Base-by-base conservation (phyloP, 441 rosid species). In the Biscutella laevigata region DNA sequence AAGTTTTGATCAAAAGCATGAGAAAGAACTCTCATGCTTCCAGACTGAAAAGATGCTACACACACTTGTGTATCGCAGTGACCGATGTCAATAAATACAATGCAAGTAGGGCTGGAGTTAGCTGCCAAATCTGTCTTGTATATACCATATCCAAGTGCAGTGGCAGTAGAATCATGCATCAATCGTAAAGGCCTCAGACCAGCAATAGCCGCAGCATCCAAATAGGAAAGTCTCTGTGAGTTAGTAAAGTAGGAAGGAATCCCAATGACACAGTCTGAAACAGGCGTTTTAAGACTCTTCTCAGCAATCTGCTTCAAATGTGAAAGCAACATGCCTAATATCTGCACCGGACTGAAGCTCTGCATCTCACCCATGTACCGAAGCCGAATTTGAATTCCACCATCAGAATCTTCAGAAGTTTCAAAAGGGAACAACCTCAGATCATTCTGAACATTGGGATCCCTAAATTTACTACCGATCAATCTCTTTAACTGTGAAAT, bases 71-170 rank as follows among this genome's bases (percentile, higher is more conserved):
- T 92, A 71, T 82, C 88, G 6, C 88, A 82, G 34, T 92, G 97
- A 62, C 97, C 97, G 26, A 88, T 78, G 67, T 92, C 99, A 21
- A 92, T 71, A 72, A 88, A 86, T 5, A 75, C 86, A 32, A 76
- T 78, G 72, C 49, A 70, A 41, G 80, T 72, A 63, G 82, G 77
- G 38, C 70, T 78, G 1, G 67, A 59, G 34, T 62, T 68, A 30
- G 86, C 59, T 41, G 82, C 49, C 61, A 86, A 70, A 61, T 92
- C 95, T 11, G 88, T 77, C 75, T 78, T 88, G 62, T 92, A 92
- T 40, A 92, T 86, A 63, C 99, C 99, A 60, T 92, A 92, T 54
- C 94, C 80, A 37, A 92, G 92, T 9, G 99, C 92, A 61, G 88
- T 86, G 30, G 97, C 97, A 4, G 95, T 74, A 61, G 80, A 82